Conservation (phyloP, 805 yeast genomes). For the Isabelozyma heimii region DNA sequence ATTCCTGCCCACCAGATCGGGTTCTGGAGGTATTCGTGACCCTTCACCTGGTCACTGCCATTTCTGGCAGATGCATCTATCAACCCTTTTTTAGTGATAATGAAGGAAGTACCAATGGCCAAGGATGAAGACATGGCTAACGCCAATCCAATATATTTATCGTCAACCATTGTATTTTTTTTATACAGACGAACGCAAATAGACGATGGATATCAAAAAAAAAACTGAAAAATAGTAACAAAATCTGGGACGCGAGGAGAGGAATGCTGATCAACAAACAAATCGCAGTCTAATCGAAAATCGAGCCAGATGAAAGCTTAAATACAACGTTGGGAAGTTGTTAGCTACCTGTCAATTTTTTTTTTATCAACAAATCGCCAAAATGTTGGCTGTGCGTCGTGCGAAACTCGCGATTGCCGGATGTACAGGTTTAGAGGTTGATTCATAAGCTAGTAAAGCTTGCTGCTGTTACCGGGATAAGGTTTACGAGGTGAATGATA, state of each 20-base stretch:
- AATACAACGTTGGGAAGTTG: no score
- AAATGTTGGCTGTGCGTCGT: not conserved
- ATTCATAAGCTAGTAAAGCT: no score
- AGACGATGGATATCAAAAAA: not conserved
- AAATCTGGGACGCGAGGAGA: no score
- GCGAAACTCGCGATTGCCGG: not conserved
- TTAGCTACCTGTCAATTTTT: no score
- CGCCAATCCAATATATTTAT: slow-evolving; percentile 84
- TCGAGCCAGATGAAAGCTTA: no score
- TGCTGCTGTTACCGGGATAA: no score
- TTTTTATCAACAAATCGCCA: not conserved
- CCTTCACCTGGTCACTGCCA: slow-evolving; percentile 63
- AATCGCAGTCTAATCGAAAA: no score
- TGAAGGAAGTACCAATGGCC: slow-evolving; percentile 89
- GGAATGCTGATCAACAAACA: no score
- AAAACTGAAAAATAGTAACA: not conserved
- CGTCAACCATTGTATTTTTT: slow-evolving; percentile 50
- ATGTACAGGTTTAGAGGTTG: no score
- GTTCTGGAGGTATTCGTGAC: slow-evolving; percentile 73
- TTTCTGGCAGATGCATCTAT: slow-evolving; percentile 62
- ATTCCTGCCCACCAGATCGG: slow-evolving; percentile 97
- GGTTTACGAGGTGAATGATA: no score
- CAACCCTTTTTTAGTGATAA: slow-evolving; percentile 84
- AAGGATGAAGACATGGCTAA: slow-evolving; percentile 83
- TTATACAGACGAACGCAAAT: not conserved